Percentiles rank a stretch among this genome's conserved stretches.
Conservation (phyloP, 2,329 filamentous ascomycete genomes). For the Thielaviopsis populi region DNA sequence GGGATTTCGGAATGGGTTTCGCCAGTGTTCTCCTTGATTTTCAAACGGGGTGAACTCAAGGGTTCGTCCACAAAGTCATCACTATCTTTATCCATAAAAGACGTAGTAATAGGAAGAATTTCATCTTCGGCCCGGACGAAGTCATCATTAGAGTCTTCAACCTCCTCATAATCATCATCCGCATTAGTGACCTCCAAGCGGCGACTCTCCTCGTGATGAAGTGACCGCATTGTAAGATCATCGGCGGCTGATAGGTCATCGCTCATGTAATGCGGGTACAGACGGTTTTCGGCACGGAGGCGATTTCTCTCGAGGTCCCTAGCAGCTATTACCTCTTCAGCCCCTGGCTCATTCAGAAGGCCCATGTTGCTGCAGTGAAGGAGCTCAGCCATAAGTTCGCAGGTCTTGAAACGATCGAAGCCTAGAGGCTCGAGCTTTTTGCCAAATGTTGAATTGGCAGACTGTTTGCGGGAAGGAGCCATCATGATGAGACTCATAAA, state of each 20-base stretch:
- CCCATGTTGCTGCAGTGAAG: conserved; percentile 99
- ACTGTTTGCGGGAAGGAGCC: conserved; percentile 54
- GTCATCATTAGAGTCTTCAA: conserved; percentile 47
- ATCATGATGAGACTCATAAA: conserved; percentile 87
- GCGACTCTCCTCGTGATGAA: conserved; percentile 41
- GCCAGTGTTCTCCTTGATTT: conserved; percentile 35
- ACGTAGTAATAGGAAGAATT: conserved; percentile 51
- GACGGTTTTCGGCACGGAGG: conserved; percentile 60
- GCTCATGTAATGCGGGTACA: conserved; percentile 31
- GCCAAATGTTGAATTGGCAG: conserved; percentile 76
- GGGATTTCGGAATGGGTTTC: conserved; percentile 30
- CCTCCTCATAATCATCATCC: conserved; percentile 88
- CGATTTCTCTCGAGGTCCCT: conserved; percentile 71
- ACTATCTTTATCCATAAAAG: conserved; percentile 49
- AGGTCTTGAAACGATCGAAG: conserved; percentile 97
- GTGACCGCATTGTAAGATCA: conserved; percentile 43
- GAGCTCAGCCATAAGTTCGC: conserved; percentile 94
- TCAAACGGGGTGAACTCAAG: conserved; percentile 50
- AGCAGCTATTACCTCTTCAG: conserved; percentile 68
- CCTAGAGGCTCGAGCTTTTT: conserved; percentile 83
- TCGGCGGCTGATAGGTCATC: conserved; percentile 34
- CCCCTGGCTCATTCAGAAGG: conserved; percentile 77
- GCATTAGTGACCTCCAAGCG: conserved; percentile 68
- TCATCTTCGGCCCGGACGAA: conserved; percentile 68
- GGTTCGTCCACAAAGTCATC: conserved; percentile 69